A percentile compares a stretch with the other conserved stretches of the same genome.
Evolutionary conservation across 2,329 filamentous ascomycete species (phyloP).

Genomic region (Sodiomyces alkalinus): DNA sequence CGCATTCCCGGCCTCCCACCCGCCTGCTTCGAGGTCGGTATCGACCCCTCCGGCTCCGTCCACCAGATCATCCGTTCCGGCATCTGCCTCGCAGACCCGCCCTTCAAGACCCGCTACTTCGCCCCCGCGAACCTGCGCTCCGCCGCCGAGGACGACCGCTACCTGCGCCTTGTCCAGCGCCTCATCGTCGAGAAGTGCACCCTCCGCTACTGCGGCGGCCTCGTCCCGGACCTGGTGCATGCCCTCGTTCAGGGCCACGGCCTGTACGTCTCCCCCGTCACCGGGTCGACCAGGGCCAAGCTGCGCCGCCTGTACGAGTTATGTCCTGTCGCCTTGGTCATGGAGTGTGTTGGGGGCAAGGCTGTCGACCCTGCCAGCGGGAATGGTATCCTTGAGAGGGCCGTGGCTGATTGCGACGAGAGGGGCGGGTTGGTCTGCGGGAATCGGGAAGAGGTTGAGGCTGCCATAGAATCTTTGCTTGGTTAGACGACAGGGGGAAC

Average conservation of each 20-base stretch:
- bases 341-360: conserved; percentile 43
- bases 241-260: conserved; percentile 46
- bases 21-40: conserved; percentile 33
- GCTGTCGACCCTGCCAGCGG: conserved; percentile 35
- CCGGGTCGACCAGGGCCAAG: conserved; percentile 35
- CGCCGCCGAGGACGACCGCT: conserved; percentile 32
- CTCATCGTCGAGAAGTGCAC: conserved; percentile 41
- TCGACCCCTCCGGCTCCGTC: conserved; percentile 2
- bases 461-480: conserved; percentile 12
- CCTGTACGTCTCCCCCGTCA: conserved; percentile 43
- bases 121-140: conserved; percentile 46
- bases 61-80: conserved; percentile 22
- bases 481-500: background rate
- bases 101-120: conserved; percentile 39
- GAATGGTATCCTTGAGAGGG: conserved; percentile 21
- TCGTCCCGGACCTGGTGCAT: conserved; percentile 47
- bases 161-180: conserved; percentile 30
- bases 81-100: conserved; percentile 21
- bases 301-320: conserved; percentile 43
- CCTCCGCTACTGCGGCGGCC: conserved; percentile 42
- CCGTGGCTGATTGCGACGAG: conserved; percentile 28
- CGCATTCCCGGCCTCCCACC: conserved; percentile 23
- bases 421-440: conserved; percentile 35
- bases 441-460: conserved; percentile 30
- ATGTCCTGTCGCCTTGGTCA: conserved; percentile 40